Percentiles rank a stretch among this genome's conserved stretches.
These are phyloP conservation scores for Plasmodium reichenowi DNA, from an alignment of 169 alveolate species.

Conservation along the genomic window DNA sequence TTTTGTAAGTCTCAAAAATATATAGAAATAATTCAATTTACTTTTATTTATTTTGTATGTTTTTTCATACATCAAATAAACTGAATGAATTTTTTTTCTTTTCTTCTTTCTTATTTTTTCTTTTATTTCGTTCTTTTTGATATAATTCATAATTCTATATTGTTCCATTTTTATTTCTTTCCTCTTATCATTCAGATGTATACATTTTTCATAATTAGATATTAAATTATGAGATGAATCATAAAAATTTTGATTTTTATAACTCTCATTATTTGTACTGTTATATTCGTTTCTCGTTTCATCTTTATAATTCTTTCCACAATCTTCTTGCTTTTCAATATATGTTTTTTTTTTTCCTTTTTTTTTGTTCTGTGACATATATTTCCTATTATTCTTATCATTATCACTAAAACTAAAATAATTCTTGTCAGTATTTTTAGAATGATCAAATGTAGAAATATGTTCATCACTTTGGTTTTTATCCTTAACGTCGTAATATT, in stretches of 20 bases:
- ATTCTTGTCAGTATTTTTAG: constrained; percentile 8
- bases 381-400: background rate
- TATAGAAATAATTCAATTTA: constrained; percentile 33
- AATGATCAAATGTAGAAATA: background rate
- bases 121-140: constrained; percentile 63
- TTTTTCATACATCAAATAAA: constrained; percentile 72
- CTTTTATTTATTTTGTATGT: constrained; percentile 64
- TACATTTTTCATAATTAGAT: constrained; percentile 3
- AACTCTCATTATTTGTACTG: too few relatives aligned
- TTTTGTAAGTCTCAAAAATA: constrained; percentile 69
- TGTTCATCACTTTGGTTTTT: constrained; percentile 8
- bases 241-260: too few relatives aligned
- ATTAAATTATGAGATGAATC: background rate
- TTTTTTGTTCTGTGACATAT: background rate
- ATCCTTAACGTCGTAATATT: constrained; percentile 36
- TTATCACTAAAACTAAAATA: constrained; percentile 35
- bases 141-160: constrained; percentile 18
- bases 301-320: too few relatives aligned
- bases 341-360: background rate
- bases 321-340: too few relatives aligned
- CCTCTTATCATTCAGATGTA: constrained; percentile 9
- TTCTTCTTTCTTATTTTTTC: constrained; percentile 66
- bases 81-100: constrained; percentile 69
- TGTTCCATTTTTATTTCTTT: constrained; percentile 29
- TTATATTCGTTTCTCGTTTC: too few relatives aligned